Conservation (phyloP, 257 asterid species). For the Forsythia suspensa region DNA sequence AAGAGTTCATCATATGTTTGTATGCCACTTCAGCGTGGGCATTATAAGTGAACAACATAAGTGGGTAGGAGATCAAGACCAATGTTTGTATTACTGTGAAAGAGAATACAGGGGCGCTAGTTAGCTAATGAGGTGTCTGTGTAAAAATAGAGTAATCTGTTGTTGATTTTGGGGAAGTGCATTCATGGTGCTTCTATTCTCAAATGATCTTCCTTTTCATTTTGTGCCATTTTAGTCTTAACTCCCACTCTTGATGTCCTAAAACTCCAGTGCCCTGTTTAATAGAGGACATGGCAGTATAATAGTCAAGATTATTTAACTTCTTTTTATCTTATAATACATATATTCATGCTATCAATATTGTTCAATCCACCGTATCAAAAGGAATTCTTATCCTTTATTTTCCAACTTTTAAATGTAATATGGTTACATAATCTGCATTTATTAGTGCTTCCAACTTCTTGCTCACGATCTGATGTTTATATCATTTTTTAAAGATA, state of each 20-base stretch:
- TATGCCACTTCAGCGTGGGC: no score
- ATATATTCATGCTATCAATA: no score
- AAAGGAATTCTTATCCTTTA: neutral
- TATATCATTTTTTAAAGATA: neutral
- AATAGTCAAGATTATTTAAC: neutral
- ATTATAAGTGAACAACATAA: no score
- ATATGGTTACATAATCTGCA: neutral
- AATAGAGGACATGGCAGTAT: neutral
- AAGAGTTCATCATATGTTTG: neutral
- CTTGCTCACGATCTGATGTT: neutral
- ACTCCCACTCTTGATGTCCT: neutral
- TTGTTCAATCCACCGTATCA: no score
- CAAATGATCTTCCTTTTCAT: neutral
- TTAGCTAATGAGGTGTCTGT: neutral
- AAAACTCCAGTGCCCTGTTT: neutral
- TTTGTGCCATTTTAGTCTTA: neutral
- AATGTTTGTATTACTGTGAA: neutral
- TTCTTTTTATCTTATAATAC: neutral
- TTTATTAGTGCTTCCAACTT: neutral
- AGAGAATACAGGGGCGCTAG: neutral
- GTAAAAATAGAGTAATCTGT: neutral
- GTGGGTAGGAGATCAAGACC: no score
- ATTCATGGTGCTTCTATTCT: neutral
- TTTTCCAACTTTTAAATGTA: no score
- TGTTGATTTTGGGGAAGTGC: neutral